phyloP scores from a whole-genome alignment of 1,284 basidiomycete genomes.

The Naganishia sp. region DNA sequence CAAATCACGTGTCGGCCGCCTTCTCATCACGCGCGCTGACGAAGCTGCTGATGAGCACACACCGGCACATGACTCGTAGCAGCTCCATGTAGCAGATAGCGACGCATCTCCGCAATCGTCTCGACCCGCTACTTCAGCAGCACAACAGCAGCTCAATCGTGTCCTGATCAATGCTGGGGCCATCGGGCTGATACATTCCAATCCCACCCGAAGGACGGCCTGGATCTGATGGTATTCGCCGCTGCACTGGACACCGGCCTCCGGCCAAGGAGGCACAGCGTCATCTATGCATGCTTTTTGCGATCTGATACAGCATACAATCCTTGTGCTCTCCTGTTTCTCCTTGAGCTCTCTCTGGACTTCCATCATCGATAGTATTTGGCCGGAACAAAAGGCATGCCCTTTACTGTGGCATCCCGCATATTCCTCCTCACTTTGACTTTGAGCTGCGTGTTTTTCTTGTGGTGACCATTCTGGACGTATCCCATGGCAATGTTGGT shows the following conservation, averaged over 20 bases:
- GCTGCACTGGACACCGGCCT: too few species aligned
- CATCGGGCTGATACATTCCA: too few species aligned
- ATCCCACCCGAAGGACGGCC: not conserved
- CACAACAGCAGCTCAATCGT: too few species aligned
- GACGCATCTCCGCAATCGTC: too few species aligned
- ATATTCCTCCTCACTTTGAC: slow-evolving; percentile 55
- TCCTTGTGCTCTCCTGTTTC: not conserved
- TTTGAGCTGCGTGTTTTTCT: slow-evolving; percentile 74
- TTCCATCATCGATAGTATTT: slow-evolving; percentile 48
- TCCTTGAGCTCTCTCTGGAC: not conserved
- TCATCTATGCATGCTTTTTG: too few species aligned
- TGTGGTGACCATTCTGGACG: slow-evolving; percentile 77
- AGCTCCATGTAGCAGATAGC: too few species aligned
- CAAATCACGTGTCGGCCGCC: slow-evolving; percentile 19
- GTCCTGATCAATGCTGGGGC: too few species aligned
- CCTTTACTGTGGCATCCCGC: slow-evolving; percentile 47
- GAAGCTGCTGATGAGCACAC: too few species aligned
- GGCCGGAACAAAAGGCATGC: slow-evolving; percentile 55
- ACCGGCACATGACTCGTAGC: too few species aligned
- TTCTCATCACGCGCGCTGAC: not conserved
- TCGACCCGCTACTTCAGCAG: too few species aligned
- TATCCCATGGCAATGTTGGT: slow-evolving; percentile 98
- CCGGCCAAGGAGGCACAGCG: too few species aligned
- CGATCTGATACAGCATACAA: slow-evolving; percentile 2
- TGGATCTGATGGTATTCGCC: not conserved